Conservation (phyloP, 2,329 filamentous ascomycete genomes). For the Hymenoscyphus repandus region DNA sequence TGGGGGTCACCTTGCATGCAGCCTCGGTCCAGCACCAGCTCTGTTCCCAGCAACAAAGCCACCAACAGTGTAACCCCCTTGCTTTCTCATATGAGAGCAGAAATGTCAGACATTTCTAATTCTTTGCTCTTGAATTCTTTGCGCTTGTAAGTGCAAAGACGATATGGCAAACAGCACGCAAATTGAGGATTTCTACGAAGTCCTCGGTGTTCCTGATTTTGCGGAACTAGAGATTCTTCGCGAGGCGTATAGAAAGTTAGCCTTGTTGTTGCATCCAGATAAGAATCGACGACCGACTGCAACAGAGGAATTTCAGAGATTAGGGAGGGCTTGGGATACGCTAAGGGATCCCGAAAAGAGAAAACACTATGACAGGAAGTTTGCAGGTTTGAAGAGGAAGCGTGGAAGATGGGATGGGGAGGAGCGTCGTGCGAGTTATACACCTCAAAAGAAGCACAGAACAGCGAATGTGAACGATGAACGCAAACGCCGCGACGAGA, state of each 20-base stretch:
- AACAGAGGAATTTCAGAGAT: slow-evolving; percentile 16
- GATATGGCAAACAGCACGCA: too few relatives aligned
- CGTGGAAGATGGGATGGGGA: slow-evolving; percentile 3
- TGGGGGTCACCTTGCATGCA: too few relatives aligned
- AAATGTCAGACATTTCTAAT: too few relatives aligned
- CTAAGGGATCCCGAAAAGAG: slow-evolving; percentile 15
- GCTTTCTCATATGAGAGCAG: too few relatives aligned
- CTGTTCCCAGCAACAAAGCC: too few relatives aligned
- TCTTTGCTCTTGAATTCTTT: too few relatives aligned
- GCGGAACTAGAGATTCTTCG: slow-evolving; percentile 13
- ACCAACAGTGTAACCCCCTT: too few relatives aligned
- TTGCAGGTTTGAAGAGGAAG: slow-evolving; percentile 7
- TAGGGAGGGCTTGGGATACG: slow-evolving; percentile 22
- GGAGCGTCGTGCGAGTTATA: slow-evolving; percentile 7
- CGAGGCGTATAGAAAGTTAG: slow-evolving; percentile 19
- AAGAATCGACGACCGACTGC: slow-evolving; percentile 16
- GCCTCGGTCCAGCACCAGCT: too few relatives aligned
- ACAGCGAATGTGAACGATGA: too few relatives aligned
- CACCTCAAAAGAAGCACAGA: slow-evolving; percentile 11
- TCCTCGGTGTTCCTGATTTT: slow-evolving; percentile 16
- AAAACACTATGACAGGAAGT: slow-evolving; percentile 18
- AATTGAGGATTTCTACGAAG: slow-evolving; percentile 19
- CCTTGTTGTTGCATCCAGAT: slow-evolving; percentile 21
- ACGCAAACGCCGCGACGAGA: too few relatives aligned
- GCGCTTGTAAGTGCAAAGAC: too few relatives aligned